Conservation (phyloP, 176 grass and related monocot genomes). For the Lolium perenne region DNA sequence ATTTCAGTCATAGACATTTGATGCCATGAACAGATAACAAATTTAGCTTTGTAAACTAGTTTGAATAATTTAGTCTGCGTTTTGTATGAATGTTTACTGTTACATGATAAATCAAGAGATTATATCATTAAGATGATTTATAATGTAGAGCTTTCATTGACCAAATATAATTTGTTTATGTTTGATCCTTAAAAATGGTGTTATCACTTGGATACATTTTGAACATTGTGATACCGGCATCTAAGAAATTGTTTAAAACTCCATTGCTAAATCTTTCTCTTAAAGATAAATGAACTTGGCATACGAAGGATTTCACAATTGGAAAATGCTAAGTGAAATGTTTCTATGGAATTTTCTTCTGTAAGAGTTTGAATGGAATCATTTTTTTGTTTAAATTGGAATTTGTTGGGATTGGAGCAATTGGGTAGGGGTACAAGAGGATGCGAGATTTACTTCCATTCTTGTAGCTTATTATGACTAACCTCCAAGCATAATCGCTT, state of each 20-base stretch:
- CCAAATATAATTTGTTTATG: neutral
- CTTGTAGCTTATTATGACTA: conserved; percentile 45
- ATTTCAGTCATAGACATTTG: neutral
- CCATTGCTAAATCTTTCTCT: neutral
- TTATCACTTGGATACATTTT: conserved; percentile 18
- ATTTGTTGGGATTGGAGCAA: neutral
- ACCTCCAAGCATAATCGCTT: conserved; percentile 32
- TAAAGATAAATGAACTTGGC: neutral
- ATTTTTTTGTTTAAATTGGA: conserved; percentile 48
- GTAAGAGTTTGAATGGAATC: neutral
- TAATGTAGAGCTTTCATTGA: neutral
- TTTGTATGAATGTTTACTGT: neutral
- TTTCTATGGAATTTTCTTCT: neutral
- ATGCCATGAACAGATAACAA: neutral
- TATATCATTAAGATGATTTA: neutral
- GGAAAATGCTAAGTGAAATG: conserved; percentile 18
- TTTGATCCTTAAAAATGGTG: neutral
- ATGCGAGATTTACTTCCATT: conserved; percentile 41
- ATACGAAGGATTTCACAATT: neutral
- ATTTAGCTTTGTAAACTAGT: neutral
- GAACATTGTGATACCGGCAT: neutral
- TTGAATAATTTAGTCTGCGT: neutral
- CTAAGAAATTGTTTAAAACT: conserved; percentile 16
- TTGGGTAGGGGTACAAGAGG: conserved; percentile 15
- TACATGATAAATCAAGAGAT: neutral